Evolutionary conservation across 139 green algal genomes (phyloP).

Genomic region (Coelastrella sp.): DNA sequence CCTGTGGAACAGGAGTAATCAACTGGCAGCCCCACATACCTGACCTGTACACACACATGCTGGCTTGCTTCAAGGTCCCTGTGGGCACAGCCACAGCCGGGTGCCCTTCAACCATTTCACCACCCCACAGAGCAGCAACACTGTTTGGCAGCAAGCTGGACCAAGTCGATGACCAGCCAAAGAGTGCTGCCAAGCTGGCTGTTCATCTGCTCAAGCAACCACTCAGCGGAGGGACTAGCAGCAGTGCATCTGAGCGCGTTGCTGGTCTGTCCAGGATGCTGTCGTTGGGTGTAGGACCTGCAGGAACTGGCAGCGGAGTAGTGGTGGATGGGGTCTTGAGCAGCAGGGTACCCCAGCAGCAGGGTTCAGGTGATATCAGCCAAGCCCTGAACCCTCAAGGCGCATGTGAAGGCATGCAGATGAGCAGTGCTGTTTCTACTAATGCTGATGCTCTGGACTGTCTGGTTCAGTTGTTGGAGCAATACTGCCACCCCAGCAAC

Average conservation of each 20-base stretch:
- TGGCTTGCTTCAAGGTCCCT: conserved; percentile 79
- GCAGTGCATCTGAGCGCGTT: conserved; percentile 29
- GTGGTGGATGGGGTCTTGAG: neutral
- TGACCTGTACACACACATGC: conserved; percentile 67
- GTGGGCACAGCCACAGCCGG: conserved; percentile 71
- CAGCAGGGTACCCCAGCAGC: neutral
- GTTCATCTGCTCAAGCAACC: conserved; percentile 50
- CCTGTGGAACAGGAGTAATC: conserved; percentile 62
- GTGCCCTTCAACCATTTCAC: conserved; percentile 43
- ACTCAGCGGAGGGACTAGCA: conserved; percentile 22
- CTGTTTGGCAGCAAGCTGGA: conserved; percentile 45
- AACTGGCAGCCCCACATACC: conserved; percentile 69
- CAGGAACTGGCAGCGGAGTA: conserved; percentile 17
- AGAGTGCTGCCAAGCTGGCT: conserved; percentile 48
- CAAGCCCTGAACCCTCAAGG: neutral
- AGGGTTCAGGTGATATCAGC: neutral
- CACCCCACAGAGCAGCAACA: conserved; percentile 1
- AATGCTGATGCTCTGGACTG: conserved; percentile 54
- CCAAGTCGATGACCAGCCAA: conserved; percentile 46
- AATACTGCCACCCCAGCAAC: conserved; percentile 93
- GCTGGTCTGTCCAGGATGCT: neutral
- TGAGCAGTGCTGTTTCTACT: conserved; percentile 33
- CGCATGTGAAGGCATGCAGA: neutral
- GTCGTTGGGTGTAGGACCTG: conserved; percentile 3
- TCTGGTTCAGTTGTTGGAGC: conserved; percentile 77